Evolutionary conservation across 371 early-diverging fungal genomes (phyloP).

Genomic region (Apophysomyces ossiformis): DNA sequence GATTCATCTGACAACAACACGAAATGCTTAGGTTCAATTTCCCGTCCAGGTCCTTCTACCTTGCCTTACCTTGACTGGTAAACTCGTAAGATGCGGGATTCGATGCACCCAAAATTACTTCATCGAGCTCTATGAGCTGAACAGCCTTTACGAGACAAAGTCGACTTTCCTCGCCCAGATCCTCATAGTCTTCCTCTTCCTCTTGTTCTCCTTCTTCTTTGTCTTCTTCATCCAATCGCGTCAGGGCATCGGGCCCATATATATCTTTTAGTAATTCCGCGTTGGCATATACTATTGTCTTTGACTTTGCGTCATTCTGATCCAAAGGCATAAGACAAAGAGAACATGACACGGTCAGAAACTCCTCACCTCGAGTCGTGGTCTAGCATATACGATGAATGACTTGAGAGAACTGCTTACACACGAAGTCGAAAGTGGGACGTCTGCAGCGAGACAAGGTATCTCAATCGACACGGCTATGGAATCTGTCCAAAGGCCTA

Average conservation of each 20-base stretch:
- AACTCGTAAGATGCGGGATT: conserved; percentile 56
- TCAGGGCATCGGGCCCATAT: conserved; percentile 41
- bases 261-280: conserved; percentile 31
- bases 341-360: not conserved
- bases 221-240: conserved; percentile 36
- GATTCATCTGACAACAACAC: conserved; percentile 24
- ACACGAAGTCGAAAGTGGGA: conserved; percentile 9
- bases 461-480: conserved; percentile 22
- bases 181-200: conserved; percentile 25
- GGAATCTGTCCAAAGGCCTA: not conserved
- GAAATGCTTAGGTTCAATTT: not conserved
- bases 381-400: conserved; percentile 20
- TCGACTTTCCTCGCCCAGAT: conserved; percentile 16
- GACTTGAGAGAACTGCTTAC: conserved; percentile 8
- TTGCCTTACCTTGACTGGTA: conserved; percentile 54
- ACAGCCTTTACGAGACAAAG: conserved; percentile 40
- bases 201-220: conserved; percentile 17
- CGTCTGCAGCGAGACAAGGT: conserved; percentile 17
- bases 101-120: conserved; percentile 68
- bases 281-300: conserved; percentile 27
- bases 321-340: not conserved
- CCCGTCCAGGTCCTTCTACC: not conserved
- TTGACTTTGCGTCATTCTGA: conserved; percentile 11
- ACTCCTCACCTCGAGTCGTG: not conserved
- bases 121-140: conserved; percentile 63